Percentiles rank a stretch among this genome's conserved stretches.
Evolutionary conservation across 306 rosid genomes (phyloP).

Genomic region (Casuarina glauca): DNA sequence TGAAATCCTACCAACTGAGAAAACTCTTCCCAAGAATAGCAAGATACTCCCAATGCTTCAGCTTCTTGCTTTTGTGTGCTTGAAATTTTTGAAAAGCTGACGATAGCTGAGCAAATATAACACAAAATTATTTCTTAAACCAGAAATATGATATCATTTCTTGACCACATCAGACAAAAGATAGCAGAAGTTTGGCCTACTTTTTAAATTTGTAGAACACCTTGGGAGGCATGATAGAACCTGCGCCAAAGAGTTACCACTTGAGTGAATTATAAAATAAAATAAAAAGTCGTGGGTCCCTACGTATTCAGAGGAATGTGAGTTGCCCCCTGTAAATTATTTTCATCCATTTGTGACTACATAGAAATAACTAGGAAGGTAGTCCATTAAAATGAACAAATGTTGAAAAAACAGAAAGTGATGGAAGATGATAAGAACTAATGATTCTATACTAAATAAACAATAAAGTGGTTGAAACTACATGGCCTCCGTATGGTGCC

Average conservation of each 20-base stretch:
- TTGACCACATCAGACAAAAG: constrained; percentile 8
- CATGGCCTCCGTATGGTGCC: no score
- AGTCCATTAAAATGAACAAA: background rate
- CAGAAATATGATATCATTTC: constrained; percentile 10
- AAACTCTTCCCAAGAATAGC: constrained; percentile 87
- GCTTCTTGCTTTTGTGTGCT: constrained; percentile 77
- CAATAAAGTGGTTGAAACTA: no score
- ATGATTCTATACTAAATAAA: no score
- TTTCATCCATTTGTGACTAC: background rate
- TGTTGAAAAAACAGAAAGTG: background rate
- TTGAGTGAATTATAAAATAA: background rate
- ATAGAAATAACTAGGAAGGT: background rate
- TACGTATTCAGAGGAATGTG: background rate
- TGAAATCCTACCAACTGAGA: constrained; percentile 58
- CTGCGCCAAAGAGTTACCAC: constrained; percentile 52
- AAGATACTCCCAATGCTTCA: constrained; percentile 66
- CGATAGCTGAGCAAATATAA: constrained; percentile 60
- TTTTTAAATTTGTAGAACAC: constrained; percentile 67
- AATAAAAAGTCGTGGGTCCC: background rate
- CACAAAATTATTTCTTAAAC: constrained; percentile 17
- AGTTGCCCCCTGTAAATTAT: background rate
- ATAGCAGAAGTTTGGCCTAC: constrained; percentile 42
- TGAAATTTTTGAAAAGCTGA: constrained; percentile 69
- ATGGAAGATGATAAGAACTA: no score
- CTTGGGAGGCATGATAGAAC: constrained; percentile 70